Evolutionary conservation across 768 basidiomycete species (phyloP), one percentile per base, ranked within the genome.

Genomic region (Suillus subalutaceus): DNA sequence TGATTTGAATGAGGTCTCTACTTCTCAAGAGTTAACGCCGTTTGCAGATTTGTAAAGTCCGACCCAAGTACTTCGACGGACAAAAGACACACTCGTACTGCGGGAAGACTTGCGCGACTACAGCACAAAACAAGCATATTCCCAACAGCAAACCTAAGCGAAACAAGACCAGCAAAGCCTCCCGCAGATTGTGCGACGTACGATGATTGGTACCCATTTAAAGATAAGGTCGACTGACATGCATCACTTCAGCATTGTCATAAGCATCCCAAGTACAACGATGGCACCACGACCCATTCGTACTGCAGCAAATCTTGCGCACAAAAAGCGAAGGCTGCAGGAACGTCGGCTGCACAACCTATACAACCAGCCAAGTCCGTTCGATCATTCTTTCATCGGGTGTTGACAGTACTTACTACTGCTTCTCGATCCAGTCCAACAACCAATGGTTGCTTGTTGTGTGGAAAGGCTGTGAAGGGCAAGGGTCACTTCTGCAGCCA

Each of bases 301-400:
- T 90, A 83, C 72, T 90, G 89, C 70, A 78, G 87, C 71, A 90
- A 86, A 70, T 82, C 86, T 12, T 90, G 89, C 69, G 87, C 88
- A 4, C 82, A 82, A 70, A 83, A 79, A 62, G 81, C 84, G 6
- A 76, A 72, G 63, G 73, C 68, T 15, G 40, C 59, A 61, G 71
- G 76, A 46, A 43, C n/a, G 44, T 69, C 71, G 64, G 67, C 73
- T 18, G 55, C 65, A 35, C 41, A 57, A 53, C 65, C 74, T 56
- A 62, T 40, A 13, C 40, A 62, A 37, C 68, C 72, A 73, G 67
- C 76, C 69, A 77, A 77, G 76, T 77, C 72, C 67, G 76, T 77
- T 72, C 23, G 62, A 67, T 63, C 53, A 66, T 68, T 7, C 48
- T 69, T 67, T 63, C 20, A 67, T 70, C 65, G 70, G 43, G 15